These are phyloP conservation scores for Pestalotiopsis sp. DNA, from an alignment of 2,329 filamentous ascomycete species.

Conservation along the genomic window DNA sequence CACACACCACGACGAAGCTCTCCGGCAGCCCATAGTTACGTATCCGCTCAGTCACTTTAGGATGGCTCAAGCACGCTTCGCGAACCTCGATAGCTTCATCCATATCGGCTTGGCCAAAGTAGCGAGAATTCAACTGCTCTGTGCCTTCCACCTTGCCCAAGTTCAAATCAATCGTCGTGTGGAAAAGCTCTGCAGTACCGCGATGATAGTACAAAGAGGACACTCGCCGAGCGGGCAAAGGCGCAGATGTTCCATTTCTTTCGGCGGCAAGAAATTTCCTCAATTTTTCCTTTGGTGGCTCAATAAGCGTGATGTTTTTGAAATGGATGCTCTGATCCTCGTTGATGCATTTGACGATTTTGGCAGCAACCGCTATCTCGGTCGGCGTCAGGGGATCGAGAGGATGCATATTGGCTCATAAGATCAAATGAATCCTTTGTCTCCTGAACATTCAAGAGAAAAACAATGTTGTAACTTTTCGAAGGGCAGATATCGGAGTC, in stretches of 20 bases:
- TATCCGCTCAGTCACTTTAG: background rate
- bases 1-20: background rate
- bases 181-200: background rate
- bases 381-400: background rate
- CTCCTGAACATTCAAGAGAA: background rate
- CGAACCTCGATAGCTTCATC: background rate
- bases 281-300: background rate
- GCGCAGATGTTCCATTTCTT: background rate
- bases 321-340: background rate
- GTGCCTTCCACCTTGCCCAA: background rate
- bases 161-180: background rate
- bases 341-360: background rate
- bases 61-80: background rate
- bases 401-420: background rate
- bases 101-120: background rate
- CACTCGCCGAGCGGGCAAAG: background rate
- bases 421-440: background rate
- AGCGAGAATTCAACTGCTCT: background rate
- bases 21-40: background rate
- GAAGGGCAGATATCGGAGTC: background rate
- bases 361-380: background rate
- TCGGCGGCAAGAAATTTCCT: background rate
- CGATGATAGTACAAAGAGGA: background rate
- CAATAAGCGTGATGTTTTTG: background rate
- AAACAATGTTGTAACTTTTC: background rate